Evolutionary conservation across 148 eudicot species (phyloP), one percentile per base, ranked within the genome.

Genomic region (Gaultheria prostrata): DNA sequence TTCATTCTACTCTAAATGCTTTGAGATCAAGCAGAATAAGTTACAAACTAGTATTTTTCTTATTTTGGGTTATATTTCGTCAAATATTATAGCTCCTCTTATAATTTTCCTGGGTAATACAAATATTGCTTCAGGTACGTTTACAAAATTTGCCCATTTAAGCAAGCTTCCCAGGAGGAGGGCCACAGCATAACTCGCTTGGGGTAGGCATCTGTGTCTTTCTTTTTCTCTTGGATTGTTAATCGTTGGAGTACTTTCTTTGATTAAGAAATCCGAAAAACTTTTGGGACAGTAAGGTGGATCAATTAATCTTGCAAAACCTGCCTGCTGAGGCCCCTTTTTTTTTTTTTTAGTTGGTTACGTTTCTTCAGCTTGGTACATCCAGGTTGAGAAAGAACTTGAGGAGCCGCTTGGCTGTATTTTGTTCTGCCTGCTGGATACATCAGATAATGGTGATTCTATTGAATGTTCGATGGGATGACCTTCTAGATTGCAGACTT

Each of bases 1-100:
- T 85, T 93, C 97, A 85, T 93, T 97, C 79, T 92, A 95, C 86
- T 93, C 91, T 77, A 97, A 89, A 82, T 97, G 99, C 87, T 92
- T 95, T 54, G 98, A 97, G 83, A 91, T 85, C 92, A 94, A 93
- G 92, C 90, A 95, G 84, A 95, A 92, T 91, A 95, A 95, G 99
- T 97, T 86, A 49, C 82, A 43, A 53, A 75, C 72, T 86, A 82
- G n/a, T 67, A 46, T 50, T 33, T 70, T 76, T 80, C 67, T 59
- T 69, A 35, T 74, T 7, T 4, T 83, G 59, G 32, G 49, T 24
- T 57, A 50, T 26, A 15, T 24, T 77, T 70, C 39, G 30, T 3
- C 21, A 8, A 28, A 67, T n/a, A 43, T 33, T 32, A 20, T 26
- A 3, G 35, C 32, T 43, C 51, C 69, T 86, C 28, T 43, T 82